These are phyloP conservation scores for Arctium lappa DNA, from an alignment of 129 eudicot genomes.

Conservation along the genomic window DNA sequence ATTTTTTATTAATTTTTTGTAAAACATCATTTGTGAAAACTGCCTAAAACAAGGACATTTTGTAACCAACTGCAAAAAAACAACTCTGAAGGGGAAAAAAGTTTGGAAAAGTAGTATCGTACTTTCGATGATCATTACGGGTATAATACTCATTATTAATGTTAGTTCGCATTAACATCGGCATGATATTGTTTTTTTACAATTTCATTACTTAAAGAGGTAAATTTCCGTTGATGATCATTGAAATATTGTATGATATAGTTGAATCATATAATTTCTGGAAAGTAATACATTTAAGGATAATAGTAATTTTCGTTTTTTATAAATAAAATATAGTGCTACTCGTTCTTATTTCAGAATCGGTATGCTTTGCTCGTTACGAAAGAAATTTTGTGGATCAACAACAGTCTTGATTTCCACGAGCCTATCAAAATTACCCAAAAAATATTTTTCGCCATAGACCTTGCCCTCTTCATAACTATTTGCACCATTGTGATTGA, in stretches of 20 bases:
- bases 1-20: no score
- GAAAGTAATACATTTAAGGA: not conserved
- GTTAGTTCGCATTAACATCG: not conserved
- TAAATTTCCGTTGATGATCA: not conserved
- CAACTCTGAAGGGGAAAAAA: no score
- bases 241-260: not conserved
- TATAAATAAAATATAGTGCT: not conserved
- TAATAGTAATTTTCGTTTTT: not conserved
- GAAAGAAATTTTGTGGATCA: constrained; percentile 24
- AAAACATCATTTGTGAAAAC: no score
- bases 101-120: no score
- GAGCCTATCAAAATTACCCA: constrained; percentile 16
- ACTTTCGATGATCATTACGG: no score
- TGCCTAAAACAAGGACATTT: no score
- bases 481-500: constrained; percentile 17
- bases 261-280: not conserved
- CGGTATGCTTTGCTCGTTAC: constrained; percentile 22
- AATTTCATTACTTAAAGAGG: not conserved
- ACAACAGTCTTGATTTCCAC: constrained; percentile 2
- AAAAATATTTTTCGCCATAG: constrained; percentile 8
- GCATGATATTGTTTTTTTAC: not conserved
- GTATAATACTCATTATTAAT: no score
- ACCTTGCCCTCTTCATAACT: constrained; percentile 15
- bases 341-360: not conserved
- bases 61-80: no score